phyloP scores from a whole-genome alignment of 495 filamentous ascomycete species.

The Astrocystis sublimbata region DNA sequence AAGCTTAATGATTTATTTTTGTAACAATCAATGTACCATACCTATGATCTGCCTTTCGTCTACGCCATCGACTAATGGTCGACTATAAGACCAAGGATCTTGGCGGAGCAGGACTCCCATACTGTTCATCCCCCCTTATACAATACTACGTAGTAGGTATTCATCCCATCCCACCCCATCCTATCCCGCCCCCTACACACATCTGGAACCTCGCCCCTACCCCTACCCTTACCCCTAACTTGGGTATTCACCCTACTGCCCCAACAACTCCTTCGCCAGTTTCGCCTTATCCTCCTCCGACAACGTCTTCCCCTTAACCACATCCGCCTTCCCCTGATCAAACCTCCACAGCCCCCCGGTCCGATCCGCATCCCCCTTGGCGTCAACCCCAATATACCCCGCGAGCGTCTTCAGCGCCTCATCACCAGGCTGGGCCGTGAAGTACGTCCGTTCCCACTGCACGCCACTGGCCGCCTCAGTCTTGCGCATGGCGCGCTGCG shows the following conservation, averaged over 20 bases:
- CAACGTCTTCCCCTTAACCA: conserved; percentile 40
- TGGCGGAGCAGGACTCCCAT: no score
- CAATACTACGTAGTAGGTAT: no score
- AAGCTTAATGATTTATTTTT: no score
- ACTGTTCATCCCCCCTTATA: no score
- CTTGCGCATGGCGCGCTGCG: conserved; percentile 81
- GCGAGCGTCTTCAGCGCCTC: conserved; percentile 34
- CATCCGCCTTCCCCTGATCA: conserved; percentile 63
- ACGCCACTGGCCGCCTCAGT: conserved; percentile 74
- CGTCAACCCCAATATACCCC: background rate
- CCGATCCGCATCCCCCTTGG: conserved; percentile 63
- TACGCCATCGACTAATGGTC: no score
- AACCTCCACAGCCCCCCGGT: conserved; percentile 90
- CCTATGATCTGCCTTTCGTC: no score
- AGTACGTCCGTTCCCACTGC: conserved; percentile 86
- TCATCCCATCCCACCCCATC: no score
- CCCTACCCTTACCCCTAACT: no score
- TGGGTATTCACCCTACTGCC: conserved; percentile 35
- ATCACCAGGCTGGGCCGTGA: conserved; percentile 56
- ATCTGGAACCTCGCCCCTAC: no score
- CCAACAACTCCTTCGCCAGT: conserved; percentile 43
- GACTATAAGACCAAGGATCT: no score
- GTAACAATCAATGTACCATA: no score
- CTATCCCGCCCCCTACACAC: no score
- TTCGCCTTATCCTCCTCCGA: conserved; percentile 40